phyloP scores from a whole-genome alignment of 768 basidiomycete species.

The Termitomyces sp. region DNA sequence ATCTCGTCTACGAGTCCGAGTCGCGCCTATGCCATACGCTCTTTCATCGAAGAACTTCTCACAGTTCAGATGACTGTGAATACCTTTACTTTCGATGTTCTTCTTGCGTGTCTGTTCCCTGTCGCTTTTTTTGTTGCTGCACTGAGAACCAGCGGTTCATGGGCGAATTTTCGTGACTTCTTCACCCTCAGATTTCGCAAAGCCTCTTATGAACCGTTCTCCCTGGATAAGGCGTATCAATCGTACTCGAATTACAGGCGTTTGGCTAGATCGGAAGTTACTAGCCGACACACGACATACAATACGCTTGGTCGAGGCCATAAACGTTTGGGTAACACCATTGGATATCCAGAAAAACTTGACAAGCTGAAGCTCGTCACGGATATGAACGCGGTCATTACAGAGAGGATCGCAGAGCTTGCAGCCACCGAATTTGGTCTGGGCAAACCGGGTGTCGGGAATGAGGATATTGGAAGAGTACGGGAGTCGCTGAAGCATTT shows the following conservation, averaged over 20 bases:
- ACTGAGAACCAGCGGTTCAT: constrained; percentile 17
- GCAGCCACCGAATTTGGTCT: constrained; percentile 28
- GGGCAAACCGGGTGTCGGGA: constrained; percentile 6
- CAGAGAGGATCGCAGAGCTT: constrained; percentile 37
- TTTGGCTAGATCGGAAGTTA: constrained; percentile 39
- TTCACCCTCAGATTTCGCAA: constrained; percentile 20
- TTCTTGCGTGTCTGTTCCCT: constrained; percentile 37
- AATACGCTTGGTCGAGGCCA: constrained; percentile 38
- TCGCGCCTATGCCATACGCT: no score
- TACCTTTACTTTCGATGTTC: constrained; percentile 29
- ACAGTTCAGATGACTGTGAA: background rate
- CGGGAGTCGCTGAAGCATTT: constrained; percentile 66
- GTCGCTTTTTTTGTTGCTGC: constrained; percentile 30
- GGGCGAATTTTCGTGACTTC: constrained; percentile 24
- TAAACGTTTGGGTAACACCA: constrained; percentile 44
- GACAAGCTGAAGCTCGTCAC: constrained; percentile 39
- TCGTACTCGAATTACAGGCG: constrained; percentile 42
- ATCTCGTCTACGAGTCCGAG: no score
- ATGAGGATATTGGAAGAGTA: constrained; percentile 45
- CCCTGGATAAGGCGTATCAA: constrained; percentile 37
- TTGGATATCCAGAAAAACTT: constrained; percentile 56
- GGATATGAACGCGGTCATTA: constrained; percentile 32
- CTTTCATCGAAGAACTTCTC: background rate
- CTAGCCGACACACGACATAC: constrained; percentile 41
- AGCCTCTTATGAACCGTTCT: constrained; percentile 32